Base-by-base conservation (phyloP, 108 stramenopile genomes). In the Schizochytrium sp. region DNA sequence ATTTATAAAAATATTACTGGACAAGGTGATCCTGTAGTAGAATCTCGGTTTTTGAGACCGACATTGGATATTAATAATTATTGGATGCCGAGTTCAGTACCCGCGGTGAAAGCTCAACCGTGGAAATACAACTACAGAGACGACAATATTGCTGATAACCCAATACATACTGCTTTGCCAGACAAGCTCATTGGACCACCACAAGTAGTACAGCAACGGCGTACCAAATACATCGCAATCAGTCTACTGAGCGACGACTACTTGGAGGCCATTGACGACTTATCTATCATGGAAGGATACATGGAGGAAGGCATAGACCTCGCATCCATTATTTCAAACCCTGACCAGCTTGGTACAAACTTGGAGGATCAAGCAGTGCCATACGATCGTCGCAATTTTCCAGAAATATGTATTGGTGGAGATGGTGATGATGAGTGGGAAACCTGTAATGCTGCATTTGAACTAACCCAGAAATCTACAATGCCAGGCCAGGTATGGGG, bases 71-170 rank as follows among this genome's bases (percentile, higher is more conserved):
- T 46, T n/a, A 96, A 96, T 76, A 94, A 92, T 88, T 91, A 46
- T 40, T 97, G 97, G 97, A 88, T 88, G 49, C 96, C 96, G 41
- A 61, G 90, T 50, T 95, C 94, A 46, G 97, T 97, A 42, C 97
- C 97, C 4, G 90, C 61, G 19, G 94, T 96, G 2, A 90, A 92
- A 59, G 96, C 95, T 1, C 95, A 97, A 90, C 91, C 94, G 7
- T 97, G 97, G 97, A 89, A 88, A 19, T 88, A 83, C 19, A 96
- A 95, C 88, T 96, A 96, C 87, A 93, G 90, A 61, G 96, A 96
- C 76, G 92, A 91, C 3, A 96, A 97, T 89, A 95, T 96, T 59
- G 97, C 94, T 2, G 97, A 97, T 87, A 97, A 96, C 89, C 94
- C 95, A 0, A 61, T 94, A 45, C 96, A 95, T 91, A 88, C 91